A percentile compares a stretch with the other conserved stretches of the same genome.
These are phyloP conservation scores for Trametes hirsuta DNA, from an alignment of 1,284 basidiomycete genomes.

Conservation along the genomic window DNA sequence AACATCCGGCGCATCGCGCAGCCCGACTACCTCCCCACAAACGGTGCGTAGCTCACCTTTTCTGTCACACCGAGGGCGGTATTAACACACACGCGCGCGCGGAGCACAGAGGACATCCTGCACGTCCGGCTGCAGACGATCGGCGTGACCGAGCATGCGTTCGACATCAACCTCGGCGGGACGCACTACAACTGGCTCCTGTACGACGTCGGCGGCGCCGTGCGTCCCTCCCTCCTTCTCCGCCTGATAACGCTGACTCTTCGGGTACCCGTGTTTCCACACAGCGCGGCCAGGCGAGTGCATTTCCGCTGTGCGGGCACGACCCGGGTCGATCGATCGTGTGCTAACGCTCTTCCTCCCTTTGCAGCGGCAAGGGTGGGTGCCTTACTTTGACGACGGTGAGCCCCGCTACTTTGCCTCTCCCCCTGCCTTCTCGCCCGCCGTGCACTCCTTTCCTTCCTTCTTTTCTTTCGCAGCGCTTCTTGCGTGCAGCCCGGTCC, in stretches of 20 bases:
- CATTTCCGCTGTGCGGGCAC: slow-evolving; percentile 3
- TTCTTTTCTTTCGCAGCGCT: not conserved
- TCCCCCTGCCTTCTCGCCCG: not conserved
- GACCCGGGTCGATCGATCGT: slow-evolving; percentile 1
- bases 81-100: slow-evolving; percentile 4
- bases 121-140: slow-evolving; percentile 78
- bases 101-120: slow-evolving; percentile 65
- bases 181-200: slow-evolving; percentile 71
- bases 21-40: slow-evolving; percentile 70
- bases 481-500: not conserved
- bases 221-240: slow-evolving; percentile 40
- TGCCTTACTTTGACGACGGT: slow-evolving; percentile 84
- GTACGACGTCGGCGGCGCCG: slow-evolving; percentile 81
- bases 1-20: slow-evolving; percentile 66
- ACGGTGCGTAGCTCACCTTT: slow-evolving; percentile 46
- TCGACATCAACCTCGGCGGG: slow-evolving; percentile 65
- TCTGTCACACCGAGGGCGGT: not conserved
- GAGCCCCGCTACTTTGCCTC: slow-evolving; percentile 29
- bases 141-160: slow-evolving; percentile 75
- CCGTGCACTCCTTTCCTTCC: not conserved
- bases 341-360: slow-evolving; percentile 1
- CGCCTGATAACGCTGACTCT: not conserved
- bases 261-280: slow-evolving; percentile 4
- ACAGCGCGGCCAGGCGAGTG: slow-evolving; percentile 57
- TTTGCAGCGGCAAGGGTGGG: slow-evolving; percentile 72